phyloP scores from a whole-genome alignment of 768 basidiomycete genomes.

The Lactarius hatsudake region DNA sequence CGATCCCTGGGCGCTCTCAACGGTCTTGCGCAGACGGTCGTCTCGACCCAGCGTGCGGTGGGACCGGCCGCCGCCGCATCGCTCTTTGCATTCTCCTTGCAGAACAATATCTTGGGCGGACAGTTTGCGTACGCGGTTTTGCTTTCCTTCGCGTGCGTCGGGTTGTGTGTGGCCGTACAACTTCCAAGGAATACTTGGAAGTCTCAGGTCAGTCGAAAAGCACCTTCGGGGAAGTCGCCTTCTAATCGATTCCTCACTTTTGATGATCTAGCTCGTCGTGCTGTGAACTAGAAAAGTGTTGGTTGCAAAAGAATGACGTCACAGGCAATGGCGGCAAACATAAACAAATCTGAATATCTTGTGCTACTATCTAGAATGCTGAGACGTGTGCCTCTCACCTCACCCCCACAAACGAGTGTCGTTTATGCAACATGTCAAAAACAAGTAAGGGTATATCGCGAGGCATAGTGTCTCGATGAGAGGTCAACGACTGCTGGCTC shows the following conservation, averaged over 20 bases:
- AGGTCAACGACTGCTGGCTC: neutral
- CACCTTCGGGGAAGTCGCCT: neutral
- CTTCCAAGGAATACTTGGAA: neutral
- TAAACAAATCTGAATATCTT: no score
- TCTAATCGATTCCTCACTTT: neutral
- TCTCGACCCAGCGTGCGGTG: conserved; percentile 47
- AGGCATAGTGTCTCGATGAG: neutral
- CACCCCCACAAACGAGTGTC: no score
- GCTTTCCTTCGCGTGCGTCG: neutral
- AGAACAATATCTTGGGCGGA: conserved; percentile 45
- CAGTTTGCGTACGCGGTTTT: conserved; percentile 39
- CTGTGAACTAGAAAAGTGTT: no score
- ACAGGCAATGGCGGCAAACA: no score
- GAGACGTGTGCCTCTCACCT: no score
- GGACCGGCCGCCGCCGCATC: conserved; percentile 33
- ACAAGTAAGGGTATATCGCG: neutral
- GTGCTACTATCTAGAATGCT: no score
- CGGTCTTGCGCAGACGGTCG: conserved; percentile 42
- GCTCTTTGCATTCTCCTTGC: conserved; percentile 51
- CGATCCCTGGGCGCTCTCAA: conserved; percentile 40
- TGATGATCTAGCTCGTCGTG: neutral
- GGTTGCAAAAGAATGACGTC: no score
- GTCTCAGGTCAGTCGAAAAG: neutral
- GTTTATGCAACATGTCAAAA: neutral
- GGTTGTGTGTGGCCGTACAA: neutral